Base-by-base conservation (phyloP, 1,284 basidiomycete genomes). In the Xanthoconium separans region DNA sequence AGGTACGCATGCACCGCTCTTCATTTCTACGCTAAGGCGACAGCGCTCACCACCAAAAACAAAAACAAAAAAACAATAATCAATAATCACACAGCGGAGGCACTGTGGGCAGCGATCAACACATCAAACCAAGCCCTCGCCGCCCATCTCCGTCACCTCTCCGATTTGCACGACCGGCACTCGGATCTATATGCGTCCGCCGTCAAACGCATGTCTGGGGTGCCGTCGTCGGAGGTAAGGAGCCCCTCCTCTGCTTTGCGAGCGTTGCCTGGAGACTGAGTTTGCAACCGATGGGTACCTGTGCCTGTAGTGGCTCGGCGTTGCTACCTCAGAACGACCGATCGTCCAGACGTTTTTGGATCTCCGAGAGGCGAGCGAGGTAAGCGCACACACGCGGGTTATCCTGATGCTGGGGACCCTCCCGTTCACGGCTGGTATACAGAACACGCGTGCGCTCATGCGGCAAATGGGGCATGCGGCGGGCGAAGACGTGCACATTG, bases 381-480 rank as follows among this genome's bases (percentile, higher is more conserved):
- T 80, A 47, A 73, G 67, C 55, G 49, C 55, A 15, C 33, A 22
- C n/a, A 31, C 15, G 22, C 27, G n/a, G 7, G 16, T 36, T 3
- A 18, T 37, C 27, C n/a, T 15, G 27, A 20, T 10, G 9, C 20
- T 22, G 4, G 10, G 16, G 8, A 7, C 27, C 27, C 9, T 18
- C 9, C 12, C 12, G 11, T 12, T 63, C 31, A 59, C 39, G 15
- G n/a, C 12, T 9, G 16, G 9, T 31, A 22, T 22, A 9, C 65
- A 94, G 85, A 78, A 77, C 42, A 90, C 96, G 44, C 89, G 96
- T 18, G 74, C 71, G 11, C 81, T 86, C 50, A 96, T 98, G 92
- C 87, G 89, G 58, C 77, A 83, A 58, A 95, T 99, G 87, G 94
- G 95, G n/a, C 72, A 75, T 4, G 75, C 80, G 1, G 84, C 91